Evolutionary conservation across 257 asterid species (phyloP).

Genomic region (Eucommia ulmoides): DNA sequence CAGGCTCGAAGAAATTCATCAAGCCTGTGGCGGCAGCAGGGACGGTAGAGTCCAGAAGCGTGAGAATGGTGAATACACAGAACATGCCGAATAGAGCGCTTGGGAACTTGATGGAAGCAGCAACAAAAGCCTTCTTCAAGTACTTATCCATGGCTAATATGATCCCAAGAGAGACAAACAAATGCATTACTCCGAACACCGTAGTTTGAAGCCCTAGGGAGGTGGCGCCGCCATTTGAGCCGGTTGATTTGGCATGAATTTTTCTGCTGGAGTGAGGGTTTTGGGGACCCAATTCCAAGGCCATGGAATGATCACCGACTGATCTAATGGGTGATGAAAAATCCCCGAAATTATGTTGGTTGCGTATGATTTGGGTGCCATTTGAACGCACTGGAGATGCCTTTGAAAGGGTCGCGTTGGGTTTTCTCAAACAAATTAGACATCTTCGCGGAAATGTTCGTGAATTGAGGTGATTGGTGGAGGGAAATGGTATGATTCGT

Average conservation of each 20-base stretch:
- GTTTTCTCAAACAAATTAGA: constrained; percentile 7
- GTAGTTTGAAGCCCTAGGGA: constrained; percentile 26
- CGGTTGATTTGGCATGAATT: constrained; percentile 30
- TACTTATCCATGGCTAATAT: constrained; percentile 69
- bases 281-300: constrained; percentile 14
- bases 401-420: constrained; percentile 16
- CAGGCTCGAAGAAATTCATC: constrained; percentile 93
- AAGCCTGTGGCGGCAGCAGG: constrained; percentile 66
- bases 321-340: constrained; percentile 9
- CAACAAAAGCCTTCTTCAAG: constrained; percentile 63
- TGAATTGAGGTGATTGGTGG: constrained; percentile 23
- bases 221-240: constrained; percentile 30
- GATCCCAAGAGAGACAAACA: constrained; percentile 70
- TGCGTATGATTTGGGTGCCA: constrained; percentile 6
- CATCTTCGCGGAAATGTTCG: constrained; percentile 5
- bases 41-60: constrained; percentile 54
- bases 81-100: constrained; percentile 96
- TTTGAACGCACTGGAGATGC: constrained; percentile 10
- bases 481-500: constrained; percentile 15
- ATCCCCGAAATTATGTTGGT: constrained; percentile 1
- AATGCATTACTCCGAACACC: constrained; percentile 67
- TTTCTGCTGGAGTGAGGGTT: constrained; percentile 13
- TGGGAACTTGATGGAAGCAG: constrained; percentile 92
- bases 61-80: constrained; percentile 67
- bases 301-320: constrained; percentile 11